Evolutionary conservation across 257 asterid genomes (phyloP), one percentile per base, ranked within the genome.

Genomic region (Forsythia viridissima): DNA sequence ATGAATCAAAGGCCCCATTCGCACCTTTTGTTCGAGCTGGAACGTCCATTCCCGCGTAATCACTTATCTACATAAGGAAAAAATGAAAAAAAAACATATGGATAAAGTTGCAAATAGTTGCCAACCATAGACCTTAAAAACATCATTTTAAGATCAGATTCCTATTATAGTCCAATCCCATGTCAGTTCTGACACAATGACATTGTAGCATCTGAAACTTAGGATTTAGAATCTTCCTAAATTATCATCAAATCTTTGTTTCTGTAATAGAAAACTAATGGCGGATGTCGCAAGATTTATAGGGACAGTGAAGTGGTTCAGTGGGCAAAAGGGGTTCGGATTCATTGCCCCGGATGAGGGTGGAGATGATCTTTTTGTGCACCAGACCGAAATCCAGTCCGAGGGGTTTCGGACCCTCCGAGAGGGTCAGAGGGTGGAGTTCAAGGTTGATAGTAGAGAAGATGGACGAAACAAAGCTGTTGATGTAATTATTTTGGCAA

Each of bases 241-340:
- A 11, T 41, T 55, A 8, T 3, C 34, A 39, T 55, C 11, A 40
- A 9, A 71, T 44, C 44, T 39, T 15, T 10, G 59, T 51, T 51
- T 59, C 68, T 59, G 12, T 8, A 59, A 59, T 16, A 63, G 12
- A 59, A 21, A 10, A 16, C 38, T 63, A 61, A 86, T 86, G 92
- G 90, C 86, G 76, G 88, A 82, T 4, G 80, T 30, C 3, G 76
- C 48, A 74, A 81, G 84, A 57, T 76, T 76, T 74, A 41, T 43
- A 21, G 92, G 92, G 36, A 82, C 90, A 3, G 92, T 89, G 43
- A 89, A 85, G 40, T 86, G 91, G 90, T 89, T 89, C 89, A 89
- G 85, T 83, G 91, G 83, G 41, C 92, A 84, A 40, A 86, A 86
- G 34, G 92, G 92, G 8, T 88, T 82, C 80, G 90, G 90, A 0